A percentile compares a stretch with the other conserved stretches of the same genome.
Conservation (phyloP, 805 yeast genomes). For the Schwanniomyces pseudopolymorphus region DNA sequence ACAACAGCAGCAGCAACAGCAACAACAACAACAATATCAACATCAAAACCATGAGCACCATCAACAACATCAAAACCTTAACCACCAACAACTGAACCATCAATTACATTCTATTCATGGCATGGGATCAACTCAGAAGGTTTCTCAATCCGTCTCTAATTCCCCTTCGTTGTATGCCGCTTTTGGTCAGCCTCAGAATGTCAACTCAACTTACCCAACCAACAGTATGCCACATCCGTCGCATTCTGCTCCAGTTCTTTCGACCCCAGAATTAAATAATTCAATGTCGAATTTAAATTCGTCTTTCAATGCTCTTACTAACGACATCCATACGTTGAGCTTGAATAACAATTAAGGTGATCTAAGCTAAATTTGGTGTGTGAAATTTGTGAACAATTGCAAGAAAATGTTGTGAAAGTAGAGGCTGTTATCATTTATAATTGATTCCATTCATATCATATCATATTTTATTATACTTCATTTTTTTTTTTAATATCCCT, state of each 20-base stretch:
- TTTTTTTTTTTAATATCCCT: conserved; percentile 3
- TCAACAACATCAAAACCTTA: conserved; percentile 13
- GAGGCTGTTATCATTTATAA: background rate
- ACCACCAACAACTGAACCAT: conserved; percentile 11
- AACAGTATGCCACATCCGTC: conserved; percentile 12
- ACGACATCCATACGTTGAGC: conserved; percentile 35
- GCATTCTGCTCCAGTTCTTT: conserved; percentile 14
- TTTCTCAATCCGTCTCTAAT: conserved; percentile 17
- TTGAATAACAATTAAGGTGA: conserved; percentile 19
- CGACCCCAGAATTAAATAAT: conserved; percentile 6
- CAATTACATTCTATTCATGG: conserved; percentile 7
- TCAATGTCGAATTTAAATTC: conserved; percentile 8
- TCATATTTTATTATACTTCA: background rate
- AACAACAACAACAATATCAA: conserved; percentile 11
- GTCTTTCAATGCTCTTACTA: conserved; percentile 19
- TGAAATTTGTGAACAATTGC: background rate
- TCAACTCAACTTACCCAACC: conserved; percentile 5
- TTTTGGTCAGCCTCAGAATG: conserved; percentile 13
- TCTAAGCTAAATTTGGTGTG: background rate
- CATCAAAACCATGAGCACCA: conserved; percentile 11
- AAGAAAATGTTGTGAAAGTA: background rate
- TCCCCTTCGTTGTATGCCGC: conserved; percentile 23
- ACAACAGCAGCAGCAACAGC: conserved; percentile 12
- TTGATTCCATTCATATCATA: background rate
- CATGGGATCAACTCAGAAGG: conserved; percentile 8